These are phyloP conservation scores for Candida freyschussii DNA, from an alignment of 1,139 yeast species.

Conservation along the genomic window DNA sequence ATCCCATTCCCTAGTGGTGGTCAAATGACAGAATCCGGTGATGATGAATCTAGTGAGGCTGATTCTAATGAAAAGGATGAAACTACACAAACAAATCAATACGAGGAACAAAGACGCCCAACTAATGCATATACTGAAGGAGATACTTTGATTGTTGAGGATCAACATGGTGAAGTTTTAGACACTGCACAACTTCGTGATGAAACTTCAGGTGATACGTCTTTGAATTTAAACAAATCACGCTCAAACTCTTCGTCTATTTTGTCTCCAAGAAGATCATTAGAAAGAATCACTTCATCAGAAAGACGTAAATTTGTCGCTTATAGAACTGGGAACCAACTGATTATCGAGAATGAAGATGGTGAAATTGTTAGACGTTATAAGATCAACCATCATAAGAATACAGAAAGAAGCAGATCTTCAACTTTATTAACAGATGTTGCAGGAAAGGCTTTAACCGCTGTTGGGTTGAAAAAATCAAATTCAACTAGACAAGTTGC, in stretches of 20 bases:
- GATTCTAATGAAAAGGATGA: constrained; percentile 4
- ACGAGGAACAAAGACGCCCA: constrained; percentile 21
- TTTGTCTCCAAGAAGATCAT: constrained; percentile 19
- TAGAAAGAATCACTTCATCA: constrained; percentile 10
- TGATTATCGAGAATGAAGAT: constrained; percentile 83
- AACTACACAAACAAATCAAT: constrained; percentile 11
- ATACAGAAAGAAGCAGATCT: constrained; percentile 10
- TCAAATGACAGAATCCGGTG: background rate
- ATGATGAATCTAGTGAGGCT: constrained; percentile 7
- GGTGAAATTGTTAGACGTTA: constrained; percentile 89
- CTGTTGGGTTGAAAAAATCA: constrained; percentile 41
- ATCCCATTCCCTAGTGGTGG: constrained; percentile 13
- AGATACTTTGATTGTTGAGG: constrained; percentile 64
- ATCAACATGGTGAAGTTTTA: constrained; percentile 74
- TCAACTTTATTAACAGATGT: constrained; percentile 26
- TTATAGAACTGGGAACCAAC: constrained; percentile 61
- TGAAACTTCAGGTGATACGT: constrained; percentile 3
- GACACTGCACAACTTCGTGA: constrained; percentile 33
- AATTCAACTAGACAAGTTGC: constrained; percentile 1
- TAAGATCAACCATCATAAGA: constrained; percentile 54
- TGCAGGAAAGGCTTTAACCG: constrained; percentile 41
- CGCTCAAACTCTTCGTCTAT: constrained; percentile 18
- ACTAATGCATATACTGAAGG: constrained; percentile 72
- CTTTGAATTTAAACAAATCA: constrained; percentile 13
- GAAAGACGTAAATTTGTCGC: constrained; percentile 40